Percentiles rank a stretch among this genome's conserved stretches.
These are phyloP conservation scores for Drechslerella stenobrocha DNA, from an alignment of 2,329 filamentous ascomycete species.

Conservation along the genomic window DNA sequence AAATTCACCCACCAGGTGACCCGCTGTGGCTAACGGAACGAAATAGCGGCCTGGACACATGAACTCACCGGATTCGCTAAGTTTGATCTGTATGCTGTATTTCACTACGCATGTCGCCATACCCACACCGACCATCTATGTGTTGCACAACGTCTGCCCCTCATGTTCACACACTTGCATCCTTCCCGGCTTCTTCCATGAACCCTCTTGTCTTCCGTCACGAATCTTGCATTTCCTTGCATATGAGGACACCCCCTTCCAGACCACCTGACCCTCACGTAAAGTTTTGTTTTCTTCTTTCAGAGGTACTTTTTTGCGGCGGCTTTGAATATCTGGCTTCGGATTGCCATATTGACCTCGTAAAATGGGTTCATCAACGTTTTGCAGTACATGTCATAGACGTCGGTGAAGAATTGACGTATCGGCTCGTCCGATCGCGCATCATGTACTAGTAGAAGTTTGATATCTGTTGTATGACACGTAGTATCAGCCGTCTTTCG, in stretches of 20 bases:
- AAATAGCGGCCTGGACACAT: constrained; percentile 49
- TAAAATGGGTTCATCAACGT: constrained; percentile 98
- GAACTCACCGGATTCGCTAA: constrained; percentile 47
- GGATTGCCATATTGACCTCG: constrained; percentile 77
- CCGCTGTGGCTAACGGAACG: constrained; percentile 45
- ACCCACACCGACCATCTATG: constrained; percentile 46
- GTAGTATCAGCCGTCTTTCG: constrained; percentile 24
- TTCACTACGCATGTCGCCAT: constrained; percentile 45
- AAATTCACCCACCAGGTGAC: constrained; percentile 24
- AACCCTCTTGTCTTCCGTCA: constrained; percentile 22
- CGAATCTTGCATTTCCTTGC: constrained; percentile 41
- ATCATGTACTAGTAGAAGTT: constrained; percentile 91
- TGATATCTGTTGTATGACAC: constrained; percentile 63
- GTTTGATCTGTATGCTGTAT: constrained; percentile 35
- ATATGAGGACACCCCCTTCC: constrained; percentile 23
- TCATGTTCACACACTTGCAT: constrained; percentile 11
- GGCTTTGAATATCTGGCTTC: constrained; percentile 82
- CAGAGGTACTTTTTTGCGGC: constrained; percentile 91
- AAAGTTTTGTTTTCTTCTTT: constrained; percentile 49
- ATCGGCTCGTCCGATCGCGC: constrained; percentile 94
- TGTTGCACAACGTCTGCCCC: constrained; percentile 47
- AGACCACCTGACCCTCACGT: constrained; percentile 17
- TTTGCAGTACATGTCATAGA: constrained; percentile 97
- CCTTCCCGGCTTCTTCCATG: constrained; percentile 8
- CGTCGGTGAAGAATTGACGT: constrained; percentile 88